These are phyloP conservation scores for Diutina pseudorugosa DNA, from an alignment of 1,139 yeast genomes.

Conservation along the genomic window DNA sequence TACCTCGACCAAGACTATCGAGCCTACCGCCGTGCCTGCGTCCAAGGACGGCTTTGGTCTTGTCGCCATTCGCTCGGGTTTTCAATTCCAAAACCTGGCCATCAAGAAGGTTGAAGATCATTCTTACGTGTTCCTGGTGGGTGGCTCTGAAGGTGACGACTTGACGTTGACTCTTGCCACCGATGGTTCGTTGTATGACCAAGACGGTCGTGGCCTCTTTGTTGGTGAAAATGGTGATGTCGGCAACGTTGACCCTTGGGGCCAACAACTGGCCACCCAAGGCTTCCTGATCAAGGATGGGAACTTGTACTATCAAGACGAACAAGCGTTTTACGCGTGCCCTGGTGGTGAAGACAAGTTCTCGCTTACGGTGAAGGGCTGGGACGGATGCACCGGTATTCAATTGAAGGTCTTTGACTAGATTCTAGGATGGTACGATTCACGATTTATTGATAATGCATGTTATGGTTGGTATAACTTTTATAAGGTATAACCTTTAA, in stretches of 20 bases:
- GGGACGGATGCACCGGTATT: slow-evolving; percentile 3
- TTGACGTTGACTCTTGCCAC: not conserved
- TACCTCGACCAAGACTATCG: not conserved
- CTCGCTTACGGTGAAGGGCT: too few species aligned
- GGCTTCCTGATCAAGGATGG: too few species aligned
- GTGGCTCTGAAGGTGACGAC: too few species aligned
- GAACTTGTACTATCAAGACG: not conserved
- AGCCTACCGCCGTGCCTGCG: not conserved
- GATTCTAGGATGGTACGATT: too few species aligned
- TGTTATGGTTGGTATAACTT: too few species aligned
- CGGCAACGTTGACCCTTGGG: slow-evolving; percentile 3
- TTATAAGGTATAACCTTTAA: too few species aligned
- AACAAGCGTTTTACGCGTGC: not conserved
- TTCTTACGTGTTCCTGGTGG: too few species aligned
- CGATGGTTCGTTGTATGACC: not conserved
- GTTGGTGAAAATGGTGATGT: slow-evolving; percentile 2
- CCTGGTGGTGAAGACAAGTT: not conserved
- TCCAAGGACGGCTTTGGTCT: not conserved
- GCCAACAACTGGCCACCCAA: not conserved
- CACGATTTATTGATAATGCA: too few species aligned
- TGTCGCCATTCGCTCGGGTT: not conserved
- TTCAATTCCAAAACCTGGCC: not conserved
- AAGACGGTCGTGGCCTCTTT: not conserved
- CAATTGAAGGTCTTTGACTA: not conserved
- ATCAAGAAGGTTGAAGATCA: too few species aligned